Evolutionary conservation across 1,284 basidiomycete genomes (phyloP).

Genomic region (Apiotrichum mycotoxinovorans): DNA sequence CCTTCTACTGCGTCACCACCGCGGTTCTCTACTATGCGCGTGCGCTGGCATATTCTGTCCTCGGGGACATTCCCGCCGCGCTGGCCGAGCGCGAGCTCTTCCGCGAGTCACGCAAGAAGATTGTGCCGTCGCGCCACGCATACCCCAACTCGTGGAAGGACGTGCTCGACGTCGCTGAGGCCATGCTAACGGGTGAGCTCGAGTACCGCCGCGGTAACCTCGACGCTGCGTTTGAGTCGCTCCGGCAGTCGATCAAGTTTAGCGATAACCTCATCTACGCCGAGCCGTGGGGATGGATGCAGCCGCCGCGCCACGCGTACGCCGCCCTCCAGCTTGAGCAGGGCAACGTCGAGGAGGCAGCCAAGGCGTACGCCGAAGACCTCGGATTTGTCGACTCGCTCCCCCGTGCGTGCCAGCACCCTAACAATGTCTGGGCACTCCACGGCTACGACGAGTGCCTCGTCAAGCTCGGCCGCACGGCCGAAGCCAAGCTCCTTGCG

Average conservation of each 20-base stretch:
- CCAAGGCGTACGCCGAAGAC: conserved; percentile 36
- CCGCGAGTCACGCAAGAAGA: conserved; percentile 12
- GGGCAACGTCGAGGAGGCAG: conserved; percentile 34
- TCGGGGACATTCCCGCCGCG: conserved; percentile 23
- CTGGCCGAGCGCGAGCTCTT: conserved; percentile 23
- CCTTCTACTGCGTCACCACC: conserved; percentile 33
- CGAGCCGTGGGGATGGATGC: conserved; percentile 47
- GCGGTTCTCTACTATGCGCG: conserved; percentile 36
- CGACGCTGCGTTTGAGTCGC: conserved; percentile 30
- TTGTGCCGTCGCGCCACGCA: conserved; percentile 26
- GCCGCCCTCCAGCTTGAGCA: conserved; percentile 42
- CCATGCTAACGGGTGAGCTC: conserved; percentile 42
- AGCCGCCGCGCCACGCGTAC: conserved; percentile 43
- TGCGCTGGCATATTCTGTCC: conserved; percentile 32
- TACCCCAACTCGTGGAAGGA: conserved; percentile 36
- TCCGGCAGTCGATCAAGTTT: conserved; percentile 30
- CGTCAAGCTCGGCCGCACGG: conserved; percentile 25
- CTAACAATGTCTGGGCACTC: conserved; percentile 46
- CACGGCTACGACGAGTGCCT: conserved; percentile 46
- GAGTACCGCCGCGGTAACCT: conserved; percentile 36
- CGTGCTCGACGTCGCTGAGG: conserved; percentile 34
- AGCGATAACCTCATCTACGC: conserved; percentile 38
- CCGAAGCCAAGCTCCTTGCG: conserved; percentile 31
- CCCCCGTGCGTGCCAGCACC: conserved; percentile 39
- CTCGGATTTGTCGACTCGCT: conserved; percentile 34